Evolutionary conservation across 305 asterid genomes (phyloP).

Genomic region (Rubia occidens): DNA sequence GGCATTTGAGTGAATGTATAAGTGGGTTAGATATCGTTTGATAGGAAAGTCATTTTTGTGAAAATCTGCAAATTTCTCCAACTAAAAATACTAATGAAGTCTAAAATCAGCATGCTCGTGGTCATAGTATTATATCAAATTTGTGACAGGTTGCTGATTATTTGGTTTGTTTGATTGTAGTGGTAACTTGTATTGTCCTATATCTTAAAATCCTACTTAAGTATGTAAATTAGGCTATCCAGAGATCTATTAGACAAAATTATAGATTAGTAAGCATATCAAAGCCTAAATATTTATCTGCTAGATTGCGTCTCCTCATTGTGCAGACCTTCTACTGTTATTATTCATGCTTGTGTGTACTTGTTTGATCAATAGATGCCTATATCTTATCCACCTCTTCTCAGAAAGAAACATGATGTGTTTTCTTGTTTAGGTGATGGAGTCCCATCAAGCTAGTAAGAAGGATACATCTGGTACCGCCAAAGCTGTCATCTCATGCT

Average conservation of each 20-base stretch:
- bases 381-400: background rate
- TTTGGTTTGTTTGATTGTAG: background rate
- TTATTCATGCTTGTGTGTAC: background rate
- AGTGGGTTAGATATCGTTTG: background rate
- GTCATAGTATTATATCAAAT: background rate
- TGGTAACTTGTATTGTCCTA: background rate
- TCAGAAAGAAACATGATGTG: background rate
- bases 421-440: constrained; percentile 52
- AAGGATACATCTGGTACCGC: constrained; percentile 91
- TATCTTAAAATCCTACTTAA: background rate
- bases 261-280: too few species aligned
- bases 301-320: background rate
- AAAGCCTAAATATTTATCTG: background rate
- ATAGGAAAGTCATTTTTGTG: background rate
- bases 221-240: background rate
- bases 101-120: background rate
- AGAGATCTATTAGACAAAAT: background rate
- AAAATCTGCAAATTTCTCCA: background rate
- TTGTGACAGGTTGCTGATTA: background rate
- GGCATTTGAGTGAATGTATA: background rate
- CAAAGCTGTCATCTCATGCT: constrained; percentile 86
- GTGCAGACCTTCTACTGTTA: background rate
- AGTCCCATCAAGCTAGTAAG: constrained; percentile 92
- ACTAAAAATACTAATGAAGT: background rate
- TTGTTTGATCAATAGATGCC: background rate